These are phyloP conservation scores for Aegilops speltoides DNA, from an alignment of 176 grass and related monocot genomes.

Conservation along the genomic window DNA sequence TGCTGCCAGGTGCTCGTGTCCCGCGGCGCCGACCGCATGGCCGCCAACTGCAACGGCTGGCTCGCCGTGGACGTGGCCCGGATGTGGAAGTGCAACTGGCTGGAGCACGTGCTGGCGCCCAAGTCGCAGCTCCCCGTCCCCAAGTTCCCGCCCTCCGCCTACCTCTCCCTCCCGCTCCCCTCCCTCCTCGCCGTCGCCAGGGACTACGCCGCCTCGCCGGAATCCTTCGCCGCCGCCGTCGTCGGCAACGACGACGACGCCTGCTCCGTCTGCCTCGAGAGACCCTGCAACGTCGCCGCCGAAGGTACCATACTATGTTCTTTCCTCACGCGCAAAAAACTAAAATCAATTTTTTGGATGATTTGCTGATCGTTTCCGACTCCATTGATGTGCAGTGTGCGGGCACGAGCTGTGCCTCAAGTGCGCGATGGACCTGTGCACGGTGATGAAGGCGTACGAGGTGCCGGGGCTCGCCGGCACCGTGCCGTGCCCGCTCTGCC, in stretches of 20 bases:
- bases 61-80: constrained; percentile 81
- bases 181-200: constrained; percentile 55
- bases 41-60: constrained; percentile 72
- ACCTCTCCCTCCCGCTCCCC: constrained; percentile 63
- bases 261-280: constrained; percentile 82
- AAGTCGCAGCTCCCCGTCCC: constrained; percentile 57
- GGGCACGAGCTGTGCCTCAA: constrained; percentile 79
- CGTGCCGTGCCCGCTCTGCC: constrained; percentile 94
- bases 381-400: constrained; percentile 42
- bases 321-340: too few relatives aligned
- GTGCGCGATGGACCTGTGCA: constrained; percentile 80
- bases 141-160: constrained; percentile 62
- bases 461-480: constrained; percentile 42
- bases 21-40: constrained; percentile 59
- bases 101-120: constrained; percentile 67
- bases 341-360: not conserved
- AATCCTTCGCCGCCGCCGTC: not conserved
- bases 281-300: constrained; percentile 67
- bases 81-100: constrained; percentile 62
- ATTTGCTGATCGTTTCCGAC: not conserved
- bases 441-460: constrained; percentile 65
- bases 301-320: constrained; percentile 44
- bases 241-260: constrained; percentile 28
- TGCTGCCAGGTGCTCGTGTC: constrained; percentile 88
- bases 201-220: not conserved